Percentiles rank a stretch among this genome's conserved stretches.
phyloP scores from a whole-genome alignment of 2,329 filamentous ascomycete species.

The Bipolaris victoriae region DNA sequence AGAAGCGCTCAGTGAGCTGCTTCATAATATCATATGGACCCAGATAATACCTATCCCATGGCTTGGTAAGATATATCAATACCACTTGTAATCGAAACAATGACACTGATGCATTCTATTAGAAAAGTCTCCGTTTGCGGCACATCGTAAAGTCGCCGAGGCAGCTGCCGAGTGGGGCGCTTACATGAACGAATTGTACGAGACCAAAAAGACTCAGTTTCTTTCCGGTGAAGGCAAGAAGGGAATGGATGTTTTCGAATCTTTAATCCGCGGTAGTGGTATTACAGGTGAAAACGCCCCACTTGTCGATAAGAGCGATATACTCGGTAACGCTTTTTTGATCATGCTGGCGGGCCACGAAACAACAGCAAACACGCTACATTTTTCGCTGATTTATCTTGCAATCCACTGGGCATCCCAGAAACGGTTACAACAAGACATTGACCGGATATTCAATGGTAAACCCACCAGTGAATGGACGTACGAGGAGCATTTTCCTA shows the following conservation, averaged over 20 bases:
- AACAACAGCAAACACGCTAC: conserved; percentile 76
- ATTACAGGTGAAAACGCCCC: conserved; percentile 45
- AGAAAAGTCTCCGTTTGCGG: conserved; percentile 51
- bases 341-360: conserved; percentile 77
- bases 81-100: too few species aligned
- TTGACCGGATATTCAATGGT: conserved; percentile 69
- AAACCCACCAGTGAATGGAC: conserved; percentile 68
- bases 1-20: conserved; percentile 64
- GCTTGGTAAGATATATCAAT: conserved; percentile 52
- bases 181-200: conserved; percentile 73
- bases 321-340: conserved; percentile 72
- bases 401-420: conserved; percentile 70
- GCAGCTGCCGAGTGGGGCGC: conserved; percentile 68
- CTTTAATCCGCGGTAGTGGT: conserved; percentile 45
- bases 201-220: conserved; percentile 62
- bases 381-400: conserved; percentile 72
- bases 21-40: conserved; percentile 69
- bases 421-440: conserved; percentile 68
- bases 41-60: conserved; percentile 66
- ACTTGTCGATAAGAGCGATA: conserved; percentile 56
- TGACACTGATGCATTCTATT: conserved; percentile 7
- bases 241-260: conserved; percentile 63
- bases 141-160: conserved; percentile 59
- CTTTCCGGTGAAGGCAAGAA: conserved; percentile 45
- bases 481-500: conserved; percentile 70